Evolutionary conservation across 257 asterid species (phyloP).

Genomic region (Solanum bulbocastanum): DNA sequence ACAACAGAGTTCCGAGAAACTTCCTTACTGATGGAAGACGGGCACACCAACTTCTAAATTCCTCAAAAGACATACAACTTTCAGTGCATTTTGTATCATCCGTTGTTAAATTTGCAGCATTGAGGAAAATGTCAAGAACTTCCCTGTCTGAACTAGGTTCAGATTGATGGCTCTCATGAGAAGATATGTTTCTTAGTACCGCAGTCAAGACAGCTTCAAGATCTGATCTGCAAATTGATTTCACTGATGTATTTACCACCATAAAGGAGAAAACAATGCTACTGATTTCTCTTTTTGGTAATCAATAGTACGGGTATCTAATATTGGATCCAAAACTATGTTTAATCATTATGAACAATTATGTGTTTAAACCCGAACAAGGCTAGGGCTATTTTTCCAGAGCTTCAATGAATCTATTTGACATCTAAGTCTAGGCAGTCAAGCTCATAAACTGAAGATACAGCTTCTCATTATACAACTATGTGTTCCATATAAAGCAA

Average conservation of each 20-base stretch:
- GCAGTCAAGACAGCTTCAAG: constrained; percentile 60
- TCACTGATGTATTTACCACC: background rate
- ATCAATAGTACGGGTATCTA: background rate
- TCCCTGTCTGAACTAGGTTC: constrained; percentile 27
- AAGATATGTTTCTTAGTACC: constrained; percentile 45
- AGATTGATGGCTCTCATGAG: constrained; percentile 27
- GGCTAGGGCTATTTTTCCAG: background rate
- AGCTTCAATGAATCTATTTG: background rate
- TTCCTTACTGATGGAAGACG: constrained; percentile 77
- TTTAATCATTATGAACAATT: background rate
- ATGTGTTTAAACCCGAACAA: background rate
- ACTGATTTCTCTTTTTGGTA: background rate
- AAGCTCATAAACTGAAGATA: background rate
- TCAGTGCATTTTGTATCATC: constrained; percentile 14
- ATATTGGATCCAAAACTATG: background rate
- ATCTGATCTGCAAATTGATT: constrained; percentile 58
- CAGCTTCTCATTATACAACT: background rate
- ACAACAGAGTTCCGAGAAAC: constrained; percentile 60
- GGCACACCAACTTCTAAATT: constrained; percentile 70
- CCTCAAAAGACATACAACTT: constrained; percentile 51
- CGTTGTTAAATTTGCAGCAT: constrained; percentile 35
- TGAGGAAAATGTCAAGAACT: constrained; percentile 36
- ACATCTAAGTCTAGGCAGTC: background rate
- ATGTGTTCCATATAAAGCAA: background rate
- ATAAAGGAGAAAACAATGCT: background rate